These are phyloP conservation scores for Hypsizygus marmoreus DNA, from an alignment of 768 basidiomycete genomes.

Conservation along the genomic window DNA sequence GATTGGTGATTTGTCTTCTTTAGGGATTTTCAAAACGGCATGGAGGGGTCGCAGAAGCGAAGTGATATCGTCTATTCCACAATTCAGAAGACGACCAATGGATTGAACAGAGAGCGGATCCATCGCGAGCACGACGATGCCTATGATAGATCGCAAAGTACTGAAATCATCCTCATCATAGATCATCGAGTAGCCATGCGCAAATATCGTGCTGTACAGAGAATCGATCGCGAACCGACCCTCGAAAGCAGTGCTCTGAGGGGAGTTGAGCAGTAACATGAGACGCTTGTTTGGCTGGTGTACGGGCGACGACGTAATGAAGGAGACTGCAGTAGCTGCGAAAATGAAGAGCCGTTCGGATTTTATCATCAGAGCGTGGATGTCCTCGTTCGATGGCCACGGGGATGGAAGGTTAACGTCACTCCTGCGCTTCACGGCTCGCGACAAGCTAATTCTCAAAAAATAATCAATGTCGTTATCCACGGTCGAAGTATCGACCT, in stretches of 20 bases:
- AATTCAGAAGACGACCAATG: neutral
- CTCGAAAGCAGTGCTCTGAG: neutral
- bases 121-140: neutral
- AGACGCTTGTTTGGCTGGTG: neutral
- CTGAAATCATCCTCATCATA: neutral
- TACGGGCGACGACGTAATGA: neutral
- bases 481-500: neutral
- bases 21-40: constrained; percentile 1
- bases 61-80: neutral
- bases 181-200: too few species aligned
- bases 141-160: neutral
- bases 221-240: neutral
- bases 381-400: neutral
- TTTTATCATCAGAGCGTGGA: neutral
- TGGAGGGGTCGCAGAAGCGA: neutral
- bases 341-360: neutral
- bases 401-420: neutral
- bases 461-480: neutral
- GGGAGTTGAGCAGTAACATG: neutral
- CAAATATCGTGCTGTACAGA: neutral
- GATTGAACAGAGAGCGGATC: neutral
- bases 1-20: neutral
- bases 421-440: neutral
- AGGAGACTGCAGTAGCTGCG: neutral
- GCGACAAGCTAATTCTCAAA: neutral